These are phyloP conservation scores for Pseudopithomyces maydicus DNA, from an alignment of 2,329 filamentous ascomycete genomes.

Conservation along the genomic window DNA sequence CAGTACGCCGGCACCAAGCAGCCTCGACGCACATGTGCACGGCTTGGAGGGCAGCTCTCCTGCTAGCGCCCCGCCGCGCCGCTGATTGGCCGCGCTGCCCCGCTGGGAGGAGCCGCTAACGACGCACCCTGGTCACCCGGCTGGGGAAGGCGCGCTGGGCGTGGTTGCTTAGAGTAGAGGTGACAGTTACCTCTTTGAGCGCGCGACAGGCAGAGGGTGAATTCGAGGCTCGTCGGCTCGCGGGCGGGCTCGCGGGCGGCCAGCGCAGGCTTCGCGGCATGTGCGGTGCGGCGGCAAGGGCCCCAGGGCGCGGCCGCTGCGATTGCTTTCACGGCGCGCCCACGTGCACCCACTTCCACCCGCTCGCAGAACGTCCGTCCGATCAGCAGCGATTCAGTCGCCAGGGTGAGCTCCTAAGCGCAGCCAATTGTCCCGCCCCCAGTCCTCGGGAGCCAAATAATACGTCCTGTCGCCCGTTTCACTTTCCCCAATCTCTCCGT, in stretches of 20 bases:
- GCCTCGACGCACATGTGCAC: not conserved
- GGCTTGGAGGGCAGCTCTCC: not conserved
- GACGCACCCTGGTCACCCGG: conserved; percentile 3
- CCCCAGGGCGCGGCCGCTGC: not conserved
- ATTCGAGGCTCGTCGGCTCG: not conserved
- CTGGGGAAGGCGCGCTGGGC: conserved; percentile 10
- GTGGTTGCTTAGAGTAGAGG: conserved; percentile 11
- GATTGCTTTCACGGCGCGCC: not conserved
- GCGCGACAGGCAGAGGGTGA: not conserved
- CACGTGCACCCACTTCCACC: not conserved
- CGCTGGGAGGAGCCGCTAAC: not conserved
- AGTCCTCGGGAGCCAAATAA: conserved; percentile 35
- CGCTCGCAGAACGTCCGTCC: conserved; percentile 6
- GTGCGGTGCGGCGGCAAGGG: no score
- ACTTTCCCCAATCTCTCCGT: conserved; percentile 47
- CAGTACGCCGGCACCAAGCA: not conserved
- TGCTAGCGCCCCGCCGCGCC: not conserved
- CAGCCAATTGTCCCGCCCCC: conserved; percentile 31
- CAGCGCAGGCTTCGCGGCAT: no score
- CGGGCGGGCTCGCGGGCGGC: no score
- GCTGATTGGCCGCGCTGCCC: not conserved
- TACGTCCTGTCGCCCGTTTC: conserved; percentile 44
- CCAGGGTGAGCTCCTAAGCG: conserved; percentile 31
- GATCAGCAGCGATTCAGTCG: conserved; percentile 38
- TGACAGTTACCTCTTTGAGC: conserved; percentile 17